These are phyloP conservation scores for Baorangia bicolor DNA, from an alignment of 768 basidiomycete genomes.

Conservation along the genomic window DNA sequence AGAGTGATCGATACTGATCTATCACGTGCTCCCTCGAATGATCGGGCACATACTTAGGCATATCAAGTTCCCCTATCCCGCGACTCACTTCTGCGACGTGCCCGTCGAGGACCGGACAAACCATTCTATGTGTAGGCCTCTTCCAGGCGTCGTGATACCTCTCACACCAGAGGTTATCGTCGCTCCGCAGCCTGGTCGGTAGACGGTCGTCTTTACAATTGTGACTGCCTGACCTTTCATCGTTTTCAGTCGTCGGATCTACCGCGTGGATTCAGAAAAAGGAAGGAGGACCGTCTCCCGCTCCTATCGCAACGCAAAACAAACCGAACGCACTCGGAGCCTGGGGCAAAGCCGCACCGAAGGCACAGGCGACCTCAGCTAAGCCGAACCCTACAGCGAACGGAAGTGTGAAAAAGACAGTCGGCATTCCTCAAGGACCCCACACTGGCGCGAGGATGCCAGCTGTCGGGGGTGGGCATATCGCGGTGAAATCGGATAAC, in stretches of 20 bases:
- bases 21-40: not conserved
- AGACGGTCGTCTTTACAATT: not conserved
- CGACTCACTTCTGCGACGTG: conserved; percentile 36
- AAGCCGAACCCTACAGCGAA: conserved; percentile 19
- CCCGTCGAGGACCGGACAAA: conserved; percentile 41
- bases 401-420: conserved; percentile 20
- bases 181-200: conserved; percentile 35
- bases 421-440: conserved; percentile 3
- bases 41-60: conserved; percentile 18
- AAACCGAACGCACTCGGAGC: conserved; percentile 6
- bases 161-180: conserved; percentile 22
- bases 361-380: not conserved
- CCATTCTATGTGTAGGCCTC: conserved; percentile 41
- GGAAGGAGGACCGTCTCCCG: not conserved
- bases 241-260: conserved; percentile 30
- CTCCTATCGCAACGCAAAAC: not conserved
- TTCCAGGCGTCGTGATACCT: conserved; percentile 35
- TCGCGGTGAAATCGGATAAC: conserved; percentile 27
- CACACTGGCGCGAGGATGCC: conserved; percentile 12
- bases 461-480: conserved; percentile 28
- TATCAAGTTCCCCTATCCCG: conserved; percentile 42
- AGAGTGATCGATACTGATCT: not conserved
- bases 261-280: conserved; percentile 23
- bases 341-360: conserved; percentile 21
- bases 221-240: conserved; percentile 6